Evolutionary conservation across 805 yeast genomes (phyloP), one percentile per base, ranked within the genome.

Genomic region (Candida coquimbonensis): DNA sequence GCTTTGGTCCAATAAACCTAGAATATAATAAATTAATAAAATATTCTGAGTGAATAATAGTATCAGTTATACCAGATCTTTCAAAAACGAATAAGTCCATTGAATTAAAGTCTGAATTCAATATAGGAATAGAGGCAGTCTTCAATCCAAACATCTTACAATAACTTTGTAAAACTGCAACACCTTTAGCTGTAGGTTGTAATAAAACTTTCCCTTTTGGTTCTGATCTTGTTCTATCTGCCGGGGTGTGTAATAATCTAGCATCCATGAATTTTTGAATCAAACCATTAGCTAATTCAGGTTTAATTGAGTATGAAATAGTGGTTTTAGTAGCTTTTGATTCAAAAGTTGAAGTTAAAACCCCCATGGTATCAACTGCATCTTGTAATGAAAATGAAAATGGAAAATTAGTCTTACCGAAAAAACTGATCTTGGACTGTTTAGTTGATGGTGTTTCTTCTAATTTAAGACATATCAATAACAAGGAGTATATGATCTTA

Each of bases 121-220:
- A 55, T n/a, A 84, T 70, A 0, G 60, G 56, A 1, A 81, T 81
- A 1, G 53, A 46, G 1, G 55, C 48, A 14, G 62, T 62, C 39
- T 65, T 69, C 40, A 80, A 61, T 0, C 89, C 95, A 40, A 73
- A 62, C 37, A 68, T 74, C 42, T 70, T 67, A 49, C 83, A 79
- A 59, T 81, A 87, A 16, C 70, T 67, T 42, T 77, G 78, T 2
- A 90, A 62, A 0, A 87, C 57, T 0, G 88, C 81, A 8, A 88
- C 79, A 1, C 97, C 98, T 57, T 91, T 91, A 0, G 97, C 89
- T 0, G 96, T 87, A 5, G 96, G 96, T 59, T 91, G 97, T 27
- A 87, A 58, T 3, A 68, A 49, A 0, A 70, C 66, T 5, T 64
- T 67, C 0, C 56, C 64, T 42, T 73, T 73, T 7, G 81, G 71